Base-by-base conservation (phyloP, 2,329 filamentous ascomycete species). In the Aureobasidium uvarum region DNA sequence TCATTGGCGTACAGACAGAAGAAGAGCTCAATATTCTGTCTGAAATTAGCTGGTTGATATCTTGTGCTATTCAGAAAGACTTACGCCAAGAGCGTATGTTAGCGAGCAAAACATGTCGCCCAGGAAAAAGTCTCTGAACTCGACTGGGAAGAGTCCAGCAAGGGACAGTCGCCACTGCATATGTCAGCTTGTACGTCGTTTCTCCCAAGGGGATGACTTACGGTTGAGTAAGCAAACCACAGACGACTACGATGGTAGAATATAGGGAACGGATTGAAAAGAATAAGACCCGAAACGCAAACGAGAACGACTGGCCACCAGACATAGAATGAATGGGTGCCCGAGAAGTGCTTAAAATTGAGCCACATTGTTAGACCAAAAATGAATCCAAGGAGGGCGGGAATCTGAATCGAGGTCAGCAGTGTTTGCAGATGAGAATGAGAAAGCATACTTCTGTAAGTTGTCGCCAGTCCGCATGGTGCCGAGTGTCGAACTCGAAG, bases 61-160 rank as follows among this genome's bases (percentile, higher is more conserved):
- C 13, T 7, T 20, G n/a, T 16, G 10, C n/a, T 10, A 14, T 25
- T 28, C 8, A 6, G 16, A 10, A 77, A 28, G 58, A 58, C 54
- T 45, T 58, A 58, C 54, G 20, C 91, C 89, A 77, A 91, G 91
- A 18, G 89, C 85, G 76, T 99, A 99, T 6, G 93, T 96, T 65
- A 96, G 82, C 2, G 95, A 98, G 77, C 94, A 98, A 77, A 96
- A 96, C 83, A 98, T 97, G 75, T 99, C 95, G 62, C 95, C 95
- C 0, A 98, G 84, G 77, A 97, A 98, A 79, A 99, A 98, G 77
- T 99, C 95, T 66, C 93, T 86, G 75, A 98, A 99, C 75, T 98
- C 94, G 58, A 99, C 95, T 1, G 92, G 92, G 72, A 96, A 97
- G 23, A 96, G 75, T 4, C 93, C 93, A 16, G 94, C 91, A 56